phyloP scores from a whole-genome alignment of 2,329 filamentous ascomycete genomes.

The Aspergillus novofumigatus region DNA sequence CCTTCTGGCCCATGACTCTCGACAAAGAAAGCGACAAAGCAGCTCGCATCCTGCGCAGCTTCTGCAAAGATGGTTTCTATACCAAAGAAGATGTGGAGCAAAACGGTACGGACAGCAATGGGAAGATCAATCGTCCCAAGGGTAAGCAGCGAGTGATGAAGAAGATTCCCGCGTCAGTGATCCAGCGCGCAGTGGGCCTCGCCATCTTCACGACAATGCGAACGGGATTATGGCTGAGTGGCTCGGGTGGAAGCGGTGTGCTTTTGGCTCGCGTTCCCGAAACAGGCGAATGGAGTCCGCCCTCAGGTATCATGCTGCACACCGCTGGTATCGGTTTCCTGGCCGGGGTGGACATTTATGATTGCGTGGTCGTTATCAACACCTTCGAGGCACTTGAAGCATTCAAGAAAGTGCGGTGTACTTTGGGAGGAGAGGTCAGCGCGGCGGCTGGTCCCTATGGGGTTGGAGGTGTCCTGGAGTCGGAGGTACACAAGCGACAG shows the following conservation, averaged over 20 bases:
- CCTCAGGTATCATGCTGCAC: conserved; percentile 85
- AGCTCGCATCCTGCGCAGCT: conserved; percentile 80
- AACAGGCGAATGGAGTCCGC: conserved; percentile 86
- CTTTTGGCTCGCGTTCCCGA: conserved; percentile 72
- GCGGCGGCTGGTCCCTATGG: conserved; percentile 73
- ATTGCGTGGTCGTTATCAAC: conserved; percentile 91
- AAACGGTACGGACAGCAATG: conserved; percentile 33
- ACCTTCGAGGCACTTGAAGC: conserved; percentile 77
- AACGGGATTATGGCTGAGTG: conserved; percentile 85
- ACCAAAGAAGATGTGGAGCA: conserved; percentile 52
- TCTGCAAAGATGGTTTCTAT: conserved; percentile 78
- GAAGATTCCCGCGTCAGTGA: conserved; percentile 81
- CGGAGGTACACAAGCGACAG: conserved; percentile 62
- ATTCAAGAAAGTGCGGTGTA: conserved; percentile 74
- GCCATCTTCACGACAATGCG: conserved; percentile 96
- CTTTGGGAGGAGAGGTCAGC: conserved; percentile 75
- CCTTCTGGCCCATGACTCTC: conserved; percentile 79
- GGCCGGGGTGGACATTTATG: conserved; percentile 90
- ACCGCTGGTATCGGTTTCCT: conserved; percentile 86
- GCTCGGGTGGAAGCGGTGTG: conserved; percentile 84
- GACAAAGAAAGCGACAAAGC: conserved; percentile 91
- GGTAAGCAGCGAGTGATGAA: conserved; percentile 64
- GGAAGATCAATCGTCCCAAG: conserved; percentile 51
- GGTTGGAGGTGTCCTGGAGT: conserved; percentile 68
- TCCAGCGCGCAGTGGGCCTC: conserved; percentile 82